A percentile compares a stretch with the other conserved stretches of the same genome.
Evolutionary conservation across 2,329 filamentous ascomycete genomes (phyloP).

Genomic region (Botrytis squamosa): DNA sequence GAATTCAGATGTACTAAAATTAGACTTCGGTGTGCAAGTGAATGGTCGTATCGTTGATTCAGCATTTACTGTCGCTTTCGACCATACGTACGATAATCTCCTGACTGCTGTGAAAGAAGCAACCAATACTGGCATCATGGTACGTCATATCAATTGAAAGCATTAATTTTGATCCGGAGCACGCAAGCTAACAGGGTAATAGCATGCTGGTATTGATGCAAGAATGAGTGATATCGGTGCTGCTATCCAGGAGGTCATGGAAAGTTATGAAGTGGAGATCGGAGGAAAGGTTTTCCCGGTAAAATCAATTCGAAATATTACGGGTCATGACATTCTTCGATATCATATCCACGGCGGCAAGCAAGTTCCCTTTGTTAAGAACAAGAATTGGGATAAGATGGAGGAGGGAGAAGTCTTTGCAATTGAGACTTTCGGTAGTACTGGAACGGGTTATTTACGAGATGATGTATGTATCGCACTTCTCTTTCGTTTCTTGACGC

Average conservation of each 20-base stretch:
- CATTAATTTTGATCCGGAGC: neutral
- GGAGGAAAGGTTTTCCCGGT: conserved; percentile 50
- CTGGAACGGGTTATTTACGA: conserved; percentile 48
- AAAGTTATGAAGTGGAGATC: conserved; percentile 57
- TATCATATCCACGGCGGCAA: conserved; percentile 58
- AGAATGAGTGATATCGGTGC: conserved; percentile 53
- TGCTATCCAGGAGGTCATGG: conserved; percentile 59
- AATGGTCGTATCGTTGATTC: conserved; percentile 79
- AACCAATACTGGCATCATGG: conserved; percentile 56
- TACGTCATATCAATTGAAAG: conserved; percentile 17
- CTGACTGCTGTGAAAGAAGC: conserved; percentile 71
- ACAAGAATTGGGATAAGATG: conserved; percentile 51
- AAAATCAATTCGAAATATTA: conserved; percentile 52
- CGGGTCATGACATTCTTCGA: conserved; percentile 53
- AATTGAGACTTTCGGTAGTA: conserved; percentile 58
- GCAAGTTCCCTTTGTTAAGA: conserved; percentile 54
- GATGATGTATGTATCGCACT: conserved; percentile 45
- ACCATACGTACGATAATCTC: conserved; percentile 72
- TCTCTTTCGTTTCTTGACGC: conserved; percentile 1
- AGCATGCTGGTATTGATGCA: conserved; percentile 54
- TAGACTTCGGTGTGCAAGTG: conserved; percentile 79
- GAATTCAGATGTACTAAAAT: conserved; percentile 69
- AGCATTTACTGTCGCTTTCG: conserved; percentile 76
- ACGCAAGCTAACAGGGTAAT: conserved; percentile 15
- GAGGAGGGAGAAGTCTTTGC: conserved; percentile 59